A percentile compares a stretch with the other conserved stretches of the same genome.
phyloP scores from a whole-genome alignment of 129 eudicot genomes.

The Pseudognaphalium luteoalbum region DNA sequence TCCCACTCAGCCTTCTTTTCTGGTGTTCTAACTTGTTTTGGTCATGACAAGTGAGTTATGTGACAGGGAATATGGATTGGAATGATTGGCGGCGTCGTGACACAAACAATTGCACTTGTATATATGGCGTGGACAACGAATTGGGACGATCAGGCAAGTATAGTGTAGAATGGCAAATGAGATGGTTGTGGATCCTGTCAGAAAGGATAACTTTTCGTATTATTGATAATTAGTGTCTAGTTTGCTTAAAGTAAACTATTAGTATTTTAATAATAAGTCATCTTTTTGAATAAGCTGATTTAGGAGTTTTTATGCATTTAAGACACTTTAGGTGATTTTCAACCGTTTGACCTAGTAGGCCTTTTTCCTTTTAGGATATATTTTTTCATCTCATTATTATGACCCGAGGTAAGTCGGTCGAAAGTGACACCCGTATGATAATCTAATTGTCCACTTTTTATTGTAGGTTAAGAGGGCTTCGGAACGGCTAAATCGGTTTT shows the following conservation, averaged over 20 bases:
- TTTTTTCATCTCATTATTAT: neutral
- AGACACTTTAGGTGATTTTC: neutral
- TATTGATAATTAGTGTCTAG: neutral
- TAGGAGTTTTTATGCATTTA: neutral
- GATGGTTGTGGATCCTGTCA: neutral
- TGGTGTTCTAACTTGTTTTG: neutral
- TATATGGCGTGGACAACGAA: conserved; percentile 59
- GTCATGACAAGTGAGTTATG: neutral
- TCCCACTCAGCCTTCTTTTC: neutral
- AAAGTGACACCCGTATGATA: neutral
- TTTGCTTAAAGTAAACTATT: neutral
- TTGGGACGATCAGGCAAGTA: conserved; percentile 62
- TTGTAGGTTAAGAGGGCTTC: conserved; percentile 47
- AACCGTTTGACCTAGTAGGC: neutral
- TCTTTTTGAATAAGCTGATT: neutral
- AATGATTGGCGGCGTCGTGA: conserved; percentile 57
- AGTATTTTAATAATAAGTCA: neutral
- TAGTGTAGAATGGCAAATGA: neutral
- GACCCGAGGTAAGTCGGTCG: neutral
- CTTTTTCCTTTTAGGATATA: neutral
- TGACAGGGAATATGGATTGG: conserved; percentile 78
- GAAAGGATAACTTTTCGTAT: neutral
- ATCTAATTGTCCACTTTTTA: neutral
- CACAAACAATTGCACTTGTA: conserved; percentile 50
- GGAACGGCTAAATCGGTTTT: conserved; percentile 41